phyloP scores from a whole-genome alignment of 2,329 filamentous ascomycete species.

The Diaporthe helianthi region DNA sequence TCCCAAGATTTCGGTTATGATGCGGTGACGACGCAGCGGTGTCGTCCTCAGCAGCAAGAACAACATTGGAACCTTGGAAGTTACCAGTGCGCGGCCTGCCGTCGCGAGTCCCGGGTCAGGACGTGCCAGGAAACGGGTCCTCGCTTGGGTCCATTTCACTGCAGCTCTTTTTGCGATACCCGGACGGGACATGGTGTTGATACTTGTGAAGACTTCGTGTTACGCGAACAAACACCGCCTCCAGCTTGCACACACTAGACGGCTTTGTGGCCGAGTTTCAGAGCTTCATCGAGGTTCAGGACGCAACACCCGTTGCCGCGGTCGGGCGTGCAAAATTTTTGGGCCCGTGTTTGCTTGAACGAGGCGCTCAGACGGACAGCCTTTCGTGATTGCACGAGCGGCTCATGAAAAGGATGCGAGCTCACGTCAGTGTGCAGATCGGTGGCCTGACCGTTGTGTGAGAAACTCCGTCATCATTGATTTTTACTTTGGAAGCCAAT shows the following conservation, averaged over 20 bases:
- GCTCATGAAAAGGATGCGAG: background rate
- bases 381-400: background rate
- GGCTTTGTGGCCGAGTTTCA: background rate
- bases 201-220: background rate
- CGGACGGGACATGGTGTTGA: background rate
- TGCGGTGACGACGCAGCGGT: background rate
- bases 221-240: background rate
- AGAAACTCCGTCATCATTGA: background rate
- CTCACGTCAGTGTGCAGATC: conserved; percentile 5
- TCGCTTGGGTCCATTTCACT: background rate
- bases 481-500: conserved; percentile 7
- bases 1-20: background rate
- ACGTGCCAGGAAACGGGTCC: background rate
- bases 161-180: background rate
- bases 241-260: background rate
- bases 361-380: background rate
- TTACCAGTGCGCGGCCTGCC: background rate
- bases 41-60: background rate
- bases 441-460: conserved; percentile 1
- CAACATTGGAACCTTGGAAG: too few species aligned
- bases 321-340: background rate
- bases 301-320: conserved; percentile 16
- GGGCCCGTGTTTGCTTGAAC: conserved; percentile 4
- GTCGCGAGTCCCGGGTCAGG: background rate
- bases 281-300: background rate